These are phyloP conservation scores for Helotiales sp. DNA, from an alignment of 2,329 filamentous ascomycete species.

Conservation along the genomic window DNA sequence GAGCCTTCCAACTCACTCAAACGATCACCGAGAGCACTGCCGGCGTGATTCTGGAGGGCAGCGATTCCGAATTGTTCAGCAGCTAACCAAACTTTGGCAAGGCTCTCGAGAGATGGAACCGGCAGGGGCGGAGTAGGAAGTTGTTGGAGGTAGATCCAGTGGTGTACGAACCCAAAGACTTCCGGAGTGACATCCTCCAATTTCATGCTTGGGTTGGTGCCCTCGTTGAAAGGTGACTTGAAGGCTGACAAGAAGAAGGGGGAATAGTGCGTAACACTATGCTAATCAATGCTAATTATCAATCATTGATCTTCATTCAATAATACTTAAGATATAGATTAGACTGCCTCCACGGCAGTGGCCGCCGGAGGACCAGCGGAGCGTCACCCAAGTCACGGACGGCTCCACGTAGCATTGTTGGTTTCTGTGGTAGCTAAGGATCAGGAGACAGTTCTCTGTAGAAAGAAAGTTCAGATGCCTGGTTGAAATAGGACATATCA, in stretches of 20 bases:
- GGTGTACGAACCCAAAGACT: background rate
- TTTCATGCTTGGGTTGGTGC: background rate
- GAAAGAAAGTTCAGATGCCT: no score
- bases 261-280: slow-evolving; percentile 10
- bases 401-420: no score
- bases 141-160: background rate
- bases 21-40: background rate
- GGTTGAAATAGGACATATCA: no score
- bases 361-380: no score
- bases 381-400: no score
- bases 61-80: background rate
- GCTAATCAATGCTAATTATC: no score
- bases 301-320: no score
- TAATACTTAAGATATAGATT: no score
- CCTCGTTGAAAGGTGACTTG: background rate
- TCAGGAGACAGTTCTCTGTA: no score
- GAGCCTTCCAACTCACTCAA: background rate
- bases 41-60: background rate
- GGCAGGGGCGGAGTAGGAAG: background rate
- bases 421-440: no score
- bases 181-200: background rate
- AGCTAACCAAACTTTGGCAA: background rate
- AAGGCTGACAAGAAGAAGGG: background rate
- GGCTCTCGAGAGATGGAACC: background rate
- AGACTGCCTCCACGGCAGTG: no score